These are phyloP conservation scores for Alternaria gaisen DNA, from an alignment of 2,329 filamentous ascomycete genomes.

Conservation along the genomic window DNA sequence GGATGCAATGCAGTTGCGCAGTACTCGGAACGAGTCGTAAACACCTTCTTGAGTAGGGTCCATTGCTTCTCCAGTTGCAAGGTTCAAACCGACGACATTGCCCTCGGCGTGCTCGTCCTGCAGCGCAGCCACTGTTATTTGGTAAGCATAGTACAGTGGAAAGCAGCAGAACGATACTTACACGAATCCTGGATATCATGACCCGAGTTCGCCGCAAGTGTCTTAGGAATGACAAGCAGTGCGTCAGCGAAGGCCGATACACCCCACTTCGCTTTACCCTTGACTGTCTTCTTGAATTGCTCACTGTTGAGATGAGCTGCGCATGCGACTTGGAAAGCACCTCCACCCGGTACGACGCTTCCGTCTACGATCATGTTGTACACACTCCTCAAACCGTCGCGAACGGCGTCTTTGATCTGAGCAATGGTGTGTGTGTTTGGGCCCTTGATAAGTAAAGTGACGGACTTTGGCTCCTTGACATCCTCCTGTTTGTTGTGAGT, in stretches of 20 bases:
- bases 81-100: slow-evolving; percentile 84
- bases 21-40: slow-evolving; percentile 93
- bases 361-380: slow-evolving; percentile 99
- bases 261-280: slow-evolving; percentile 97
- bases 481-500: slow-evolving; percentile 69
- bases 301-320: slow-evolving; percentile 88
- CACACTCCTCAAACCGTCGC: slow-evolving; percentile 92
- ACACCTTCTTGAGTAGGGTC: slow-evolving; percentile 92
- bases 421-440: slow-evolving; percentile 96
- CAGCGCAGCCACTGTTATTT: slow-evolving; percentile 74
- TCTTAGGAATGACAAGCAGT: slow-evolving; percentile 95
- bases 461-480: slow-evolving; percentile 97
- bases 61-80: slow-evolving; percentile 90
- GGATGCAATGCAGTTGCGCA: slow-evolving; percentile 92
- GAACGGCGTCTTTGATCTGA: slow-evolving; percentile 94
- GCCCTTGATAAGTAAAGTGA: slow-evolving; percentile 96
- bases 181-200: slow-evolving; percentile 95
- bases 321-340: slow-evolving; percentile 95
- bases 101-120: slow-evolving; percentile 88
- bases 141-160: slow-evolving; percentile 26
- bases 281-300: slow-evolving; percentile 86
- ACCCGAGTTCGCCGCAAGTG: slow-evolving; percentile 91
- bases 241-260: slow-evolving; percentile 95
- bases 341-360: slow-evolving; percentile 92
- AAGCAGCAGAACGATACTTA: slow-evolving; percentile 60